phyloP scores from a whole-genome alignment of 495 filamentous ascomycete genomes.

The Aspergillus sclerotiicarbonarius region DNA sequence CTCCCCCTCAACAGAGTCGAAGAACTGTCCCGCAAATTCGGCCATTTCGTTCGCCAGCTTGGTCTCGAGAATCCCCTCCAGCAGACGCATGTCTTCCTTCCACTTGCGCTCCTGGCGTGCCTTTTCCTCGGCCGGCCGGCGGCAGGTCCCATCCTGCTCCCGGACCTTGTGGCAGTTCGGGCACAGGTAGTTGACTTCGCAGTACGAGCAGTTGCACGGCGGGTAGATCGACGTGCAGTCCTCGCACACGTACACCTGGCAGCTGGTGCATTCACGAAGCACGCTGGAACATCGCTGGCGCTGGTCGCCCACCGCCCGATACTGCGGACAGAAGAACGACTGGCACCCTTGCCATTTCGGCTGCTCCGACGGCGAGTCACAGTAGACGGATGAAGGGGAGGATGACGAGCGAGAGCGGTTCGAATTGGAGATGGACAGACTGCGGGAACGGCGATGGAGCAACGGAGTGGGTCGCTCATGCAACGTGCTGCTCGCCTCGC shows the following conservation, averaged over 20 bases:
- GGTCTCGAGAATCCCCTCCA: slow-evolving; percentile 41
- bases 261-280: slow-evolving; percentile 53
- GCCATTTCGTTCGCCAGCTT: slow-evolving; percentile 48
- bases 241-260: slow-evolving; percentile 55
- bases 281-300: slow-evolving; percentile 48
- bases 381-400: slow-evolving; percentile 39
- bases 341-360: slow-evolving; percentile 57
- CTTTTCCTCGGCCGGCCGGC: slow-evolving; percentile 42
- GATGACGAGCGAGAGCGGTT: slow-evolving; percentile 43
- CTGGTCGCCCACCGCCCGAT: slow-evolving; percentile 49
- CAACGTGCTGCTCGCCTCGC: slow-evolving; percentile 22
- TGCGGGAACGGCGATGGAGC: slow-evolving; percentile 25
- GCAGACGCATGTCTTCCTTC: slow-evolving; percentile 44
- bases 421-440: slow-evolving; percentile 39
- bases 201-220: slow-evolving; percentile 54
- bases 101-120: slow-evolving; percentile 41
- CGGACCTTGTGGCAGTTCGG: slow-evolving; percentile 49
- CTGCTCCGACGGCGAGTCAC: slow-evolving; percentile 36
- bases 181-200: slow-evolving; percentile 52
- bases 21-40: slow-evolving; percentile 46
- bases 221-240: slow-evolving; percentile 48
- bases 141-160: slow-evolving; percentile 43
- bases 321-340: slow-evolving; percentile 55
- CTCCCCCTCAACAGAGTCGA: slow-evolving; percentile 24
- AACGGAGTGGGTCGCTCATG: slow-evolving; percentile 18